These are phyloP conservation scores for Crithidia fasciculata DNA, from an alignment of 208 protist species.

Conservation along the genomic window DNA sequence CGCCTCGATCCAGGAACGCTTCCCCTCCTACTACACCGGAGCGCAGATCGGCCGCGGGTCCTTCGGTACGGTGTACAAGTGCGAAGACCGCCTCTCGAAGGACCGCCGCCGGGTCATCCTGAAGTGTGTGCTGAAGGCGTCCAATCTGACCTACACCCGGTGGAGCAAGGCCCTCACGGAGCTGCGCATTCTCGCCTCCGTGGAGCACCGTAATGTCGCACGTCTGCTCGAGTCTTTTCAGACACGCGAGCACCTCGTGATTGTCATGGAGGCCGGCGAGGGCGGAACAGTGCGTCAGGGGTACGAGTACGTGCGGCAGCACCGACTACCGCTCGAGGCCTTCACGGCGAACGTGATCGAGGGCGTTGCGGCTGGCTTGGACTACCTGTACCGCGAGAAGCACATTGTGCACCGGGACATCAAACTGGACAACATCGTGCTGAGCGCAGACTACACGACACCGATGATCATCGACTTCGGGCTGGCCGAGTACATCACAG, in stretches of 20 bases:
- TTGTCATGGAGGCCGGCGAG: constrained; percentile 82
- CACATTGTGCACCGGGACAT: constrained; percentile 85
- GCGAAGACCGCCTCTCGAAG: constrained; percentile 51
- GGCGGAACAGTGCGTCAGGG: constrained; percentile 64
- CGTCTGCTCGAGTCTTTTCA: constrained; percentile 73
- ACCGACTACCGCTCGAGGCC: constrained; percentile 44
- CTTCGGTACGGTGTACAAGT: constrained; percentile 80
- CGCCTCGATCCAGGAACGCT: constrained; percentile 55
- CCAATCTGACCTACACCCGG: constrained; percentile 31
- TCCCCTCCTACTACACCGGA: constrained; percentile 71
- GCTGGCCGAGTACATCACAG: constrained; percentile 59
- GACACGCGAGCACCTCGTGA: constrained; percentile 55
- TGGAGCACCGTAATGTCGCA: constrained; percentile 66
- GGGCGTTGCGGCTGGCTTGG: constrained; percentile 61
- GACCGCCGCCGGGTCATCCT: constrained; percentile 53
- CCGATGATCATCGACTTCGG: constrained; percentile 90
- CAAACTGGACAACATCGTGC: constrained; percentile 88
- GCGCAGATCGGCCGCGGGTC: constrained; percentile 68
- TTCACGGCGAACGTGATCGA: constrained; percentile 66
- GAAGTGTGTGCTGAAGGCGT: constrained; percentile 62
- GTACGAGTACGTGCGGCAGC: constrained; percentile 41
- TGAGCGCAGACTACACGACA: constrained; percentile 62
- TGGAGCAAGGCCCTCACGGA: constrained; percentile 64
- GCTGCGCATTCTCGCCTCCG: constrained; percentile 47
- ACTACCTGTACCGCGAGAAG: constrained; percentile 71